Percentiles rank a stretch among this genome's conserved stretches.
Evolutionary conservation across 2,329 filamentous ascomycete species (phyloP).

Genomic region (Botryotinia narcissicola): DNA sequence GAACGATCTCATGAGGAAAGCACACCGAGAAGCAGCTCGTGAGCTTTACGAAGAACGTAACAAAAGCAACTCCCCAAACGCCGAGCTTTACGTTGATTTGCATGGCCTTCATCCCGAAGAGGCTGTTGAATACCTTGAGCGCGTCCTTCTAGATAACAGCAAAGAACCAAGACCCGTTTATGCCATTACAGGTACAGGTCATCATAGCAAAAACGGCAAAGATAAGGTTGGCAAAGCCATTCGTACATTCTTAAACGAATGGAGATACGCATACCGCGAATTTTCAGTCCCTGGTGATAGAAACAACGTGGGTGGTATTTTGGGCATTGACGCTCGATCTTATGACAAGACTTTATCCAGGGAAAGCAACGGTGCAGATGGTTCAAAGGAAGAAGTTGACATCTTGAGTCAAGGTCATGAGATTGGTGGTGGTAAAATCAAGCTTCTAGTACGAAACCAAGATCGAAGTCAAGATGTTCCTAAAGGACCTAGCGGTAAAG

Average conservation of each 20-base stretch:
- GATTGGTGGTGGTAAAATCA: constrained; percentile 61
- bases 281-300: constrained; percentile 96
- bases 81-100: constrained; percentile 89
- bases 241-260: constrained; percentile 86
- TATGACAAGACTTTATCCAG: constrained; percentile 61
- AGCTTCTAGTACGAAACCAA: constrained; percentile 57
- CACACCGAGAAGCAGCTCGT: constrained; percentile 87
- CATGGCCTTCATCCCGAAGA: constrained; percentile 99
- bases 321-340: constrained; percentile 65
- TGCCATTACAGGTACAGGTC: constrained; percentile 93
- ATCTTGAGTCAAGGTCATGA: constrained; percentile 65
- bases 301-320: constrained; percentile 73
- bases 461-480: constrained; percentile 27
- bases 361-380: constrained; percentile 40
- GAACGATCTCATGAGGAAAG: constrained; percentile 95
- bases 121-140: constrained; percentile 89
- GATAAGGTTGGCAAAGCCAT: constrained; percentile 97
- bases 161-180: constrained; percentile 76
- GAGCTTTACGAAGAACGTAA: constrained; percentile 94
- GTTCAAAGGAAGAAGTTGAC: constrained; percentile 46
- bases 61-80: constrained; percentile 55
- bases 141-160: constrained; percentile 79
- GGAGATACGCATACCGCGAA: constrained; percentile 92
- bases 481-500: constrained; percentile 34
- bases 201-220: constrained; percentile 98